Evolutionary conservation across 176 grass and related monocot genomes (phyloP).

Genomic region (Musa itinerans): DNA sequence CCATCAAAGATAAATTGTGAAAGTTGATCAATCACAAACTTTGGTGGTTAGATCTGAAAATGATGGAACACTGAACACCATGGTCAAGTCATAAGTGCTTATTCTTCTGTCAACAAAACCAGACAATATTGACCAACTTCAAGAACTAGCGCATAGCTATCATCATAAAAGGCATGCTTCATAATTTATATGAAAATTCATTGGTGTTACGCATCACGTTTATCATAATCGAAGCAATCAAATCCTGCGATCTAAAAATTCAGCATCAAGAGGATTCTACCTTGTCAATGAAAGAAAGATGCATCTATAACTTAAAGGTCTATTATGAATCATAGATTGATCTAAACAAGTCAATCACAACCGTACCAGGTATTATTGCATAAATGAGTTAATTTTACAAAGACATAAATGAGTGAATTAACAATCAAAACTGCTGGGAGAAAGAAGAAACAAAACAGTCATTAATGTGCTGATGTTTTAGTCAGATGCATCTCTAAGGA

Average conservation of each 20-base stretch:
- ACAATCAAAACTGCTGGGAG: background rate
- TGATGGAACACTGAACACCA: too few species aligned
- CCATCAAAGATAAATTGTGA: background rate
- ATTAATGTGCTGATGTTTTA: background rate
- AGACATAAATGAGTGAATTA: background rate
- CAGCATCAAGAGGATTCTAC: background rate
- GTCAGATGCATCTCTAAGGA: background rate
- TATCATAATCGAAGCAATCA: background rate
- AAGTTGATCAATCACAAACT: background rate
- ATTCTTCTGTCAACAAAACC: too few species aligned
- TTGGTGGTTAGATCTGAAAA: background rate
- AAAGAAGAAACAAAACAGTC: background rate
- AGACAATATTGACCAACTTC: background rate
- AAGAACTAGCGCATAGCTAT: background rate
- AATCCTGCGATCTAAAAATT: background rate
- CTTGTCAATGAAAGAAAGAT: background rate
- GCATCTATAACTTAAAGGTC: background rate
- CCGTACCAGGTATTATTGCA: background rate
- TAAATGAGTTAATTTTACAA: too few species aligned
- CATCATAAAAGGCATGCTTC: background rate
- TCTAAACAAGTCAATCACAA: background rate
- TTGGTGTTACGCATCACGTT: background rate
- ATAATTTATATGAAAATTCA: background rate
- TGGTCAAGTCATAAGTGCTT: too few species aligned
- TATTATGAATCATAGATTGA: background rate